Evolutionary conservation across 306 rosid genomes (phyloP), one percentile per base, ranked within the genome.

Genomic region (Cicer yamashitae): DNA sequence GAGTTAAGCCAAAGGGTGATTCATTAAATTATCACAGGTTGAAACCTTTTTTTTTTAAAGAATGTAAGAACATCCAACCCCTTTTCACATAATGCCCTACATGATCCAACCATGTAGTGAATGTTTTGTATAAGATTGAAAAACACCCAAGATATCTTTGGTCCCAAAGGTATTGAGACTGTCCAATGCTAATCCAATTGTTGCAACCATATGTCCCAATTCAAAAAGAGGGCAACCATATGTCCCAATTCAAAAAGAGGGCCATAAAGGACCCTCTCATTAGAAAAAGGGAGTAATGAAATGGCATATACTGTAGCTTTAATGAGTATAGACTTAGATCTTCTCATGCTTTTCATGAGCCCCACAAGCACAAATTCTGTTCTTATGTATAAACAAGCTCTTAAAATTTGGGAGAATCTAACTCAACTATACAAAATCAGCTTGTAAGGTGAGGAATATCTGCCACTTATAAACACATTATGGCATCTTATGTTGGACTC

Each of bases 281-380:
- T 11, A 9, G 57, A 62, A 82, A 59, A 72, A 76, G 10, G 61
- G 17, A 7, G 14, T 63, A 71, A 61, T 1, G 76, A 30, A 30
- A 18, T 65, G 79, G 15, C 43, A 71, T 71, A 37, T 25, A 43
- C 2, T 65, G 7, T 57, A 44, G 7, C 48, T 40, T 64, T 7
- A 45, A 10, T 20, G 7, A 40, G 70, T 40, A 50, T 47, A 70
- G 45, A 46, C 22, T 67, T 37, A 44, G 41, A 70, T 70, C 64
- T 8, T 45, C 41, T 18, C 77, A 67, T 67, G 67, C 58, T 67
- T 74, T 59, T 14, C 12, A 13, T 67, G 62, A 73, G 69, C 63
- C 82, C 73, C 73, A 82, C 73, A 67, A 44, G n/a, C 53, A 50
- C 57, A 77, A 73, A 74, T 34, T 59, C 39, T 57, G 15, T 48